Conservation (phyloP, 225 moss, liverwort and hornwort species). For the Straminergon stramineum region DNA sequence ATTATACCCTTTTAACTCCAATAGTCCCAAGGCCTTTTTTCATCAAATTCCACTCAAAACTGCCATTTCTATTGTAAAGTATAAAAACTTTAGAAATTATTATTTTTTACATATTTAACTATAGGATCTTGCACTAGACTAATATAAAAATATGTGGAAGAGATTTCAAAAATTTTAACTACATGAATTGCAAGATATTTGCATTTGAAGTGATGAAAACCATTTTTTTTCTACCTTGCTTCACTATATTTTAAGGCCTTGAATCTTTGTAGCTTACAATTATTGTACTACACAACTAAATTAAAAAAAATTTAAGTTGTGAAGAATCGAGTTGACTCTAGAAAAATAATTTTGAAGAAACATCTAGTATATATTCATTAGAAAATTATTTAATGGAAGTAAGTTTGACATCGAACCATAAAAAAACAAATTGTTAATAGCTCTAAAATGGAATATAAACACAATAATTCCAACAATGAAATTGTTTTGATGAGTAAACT, state of each 20-base stretch:
- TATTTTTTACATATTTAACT: fast-evolving
- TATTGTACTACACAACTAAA: fast-evolving
- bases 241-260: not conserved
- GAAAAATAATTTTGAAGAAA: not conserved
- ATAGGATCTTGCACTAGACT: not conserved
- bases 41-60: too few relatives aligned
- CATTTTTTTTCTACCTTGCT: not conserved
- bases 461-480: fast-evolving
- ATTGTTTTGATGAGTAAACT: not conserved
- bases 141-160: not conserved
- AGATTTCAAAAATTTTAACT: not conserved
- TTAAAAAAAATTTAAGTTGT: not conserved
- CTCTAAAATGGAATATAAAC: not conserved
- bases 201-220: not conserved
- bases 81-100: not conserved
- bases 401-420: fast-evolving
- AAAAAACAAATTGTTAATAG: not conserved
- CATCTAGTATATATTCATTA: not conserved
- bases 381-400: not conserved
- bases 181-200: not conserved
- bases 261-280: not conserved
- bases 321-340: not conserved
- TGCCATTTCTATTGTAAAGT: not conserved
- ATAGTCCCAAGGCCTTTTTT: too few relatives aligned
- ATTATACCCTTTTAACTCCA: not conserved